Base-by-base conservation (phyloP, 768 basidiomycete species). In the Amanita exitialis region DNA sequence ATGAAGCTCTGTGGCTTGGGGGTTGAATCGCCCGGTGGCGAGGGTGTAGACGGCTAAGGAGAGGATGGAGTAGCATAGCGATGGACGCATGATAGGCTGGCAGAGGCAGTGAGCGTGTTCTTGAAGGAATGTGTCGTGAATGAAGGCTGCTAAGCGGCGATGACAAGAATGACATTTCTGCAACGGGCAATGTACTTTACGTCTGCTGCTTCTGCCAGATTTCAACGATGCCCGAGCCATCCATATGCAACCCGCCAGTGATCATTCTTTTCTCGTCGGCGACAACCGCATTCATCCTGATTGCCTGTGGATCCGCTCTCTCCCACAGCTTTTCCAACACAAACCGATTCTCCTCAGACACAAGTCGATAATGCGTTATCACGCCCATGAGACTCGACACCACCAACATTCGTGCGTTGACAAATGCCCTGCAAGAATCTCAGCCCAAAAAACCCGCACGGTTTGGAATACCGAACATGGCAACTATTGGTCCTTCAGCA, bases 401-500 rank as follows among this genome's bases (percentile, higher is more conserved):
- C 6, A 78, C 62, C 47, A 88, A 61, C 30, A 62, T 66, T 37
- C 68, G 66, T 1, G 76, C 52, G 16, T 68, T 70, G 7, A 68
- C 61, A 59, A 86, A 86, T 20, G 71, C 63, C 58, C 83, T 84
- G 36, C 5, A 23, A 45, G 20, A 42, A 8, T 9, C n/a, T 55
- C 36, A 56, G 28, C 30, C n/a, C 8, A 45, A 51, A 18, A 49
- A 51, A 38, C 15, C 20, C 52, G 16, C 28, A n/a, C 13, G 27
- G 16, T 45, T 43, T 21, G 46, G 34, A 35, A 49, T 25, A 28
- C 59, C 80, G 49, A 62, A 88, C 89, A 86, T 54, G 8, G 78
- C 77, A 41, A 86, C 84, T 25, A 91, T 67, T 20, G 89, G 89
- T 0, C 88, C 89, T 53, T 85, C 78, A 1, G 82, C 83, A 15